Conservation (phyloP, 2,329 filamentous ascomycete species). For the Colletotrichum endophyticum region DNA sequence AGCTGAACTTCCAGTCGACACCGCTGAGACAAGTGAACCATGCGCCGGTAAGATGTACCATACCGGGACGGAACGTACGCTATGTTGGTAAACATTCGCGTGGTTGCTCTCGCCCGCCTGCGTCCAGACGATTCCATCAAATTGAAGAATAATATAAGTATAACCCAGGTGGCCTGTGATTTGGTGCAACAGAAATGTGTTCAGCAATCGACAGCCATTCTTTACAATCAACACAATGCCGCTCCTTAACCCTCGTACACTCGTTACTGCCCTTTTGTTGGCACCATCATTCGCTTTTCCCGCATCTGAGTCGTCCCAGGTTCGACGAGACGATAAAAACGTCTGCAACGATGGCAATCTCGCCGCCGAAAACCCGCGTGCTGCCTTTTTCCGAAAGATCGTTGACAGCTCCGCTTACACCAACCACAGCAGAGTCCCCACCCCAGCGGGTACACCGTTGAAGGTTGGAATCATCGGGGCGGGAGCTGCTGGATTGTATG, state of each 20-base stretch:
- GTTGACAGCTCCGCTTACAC: conserved; percentile 17
- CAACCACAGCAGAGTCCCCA: conserved; percentile 15
- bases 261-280: conserved; percentile 18
- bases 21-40: background rate
- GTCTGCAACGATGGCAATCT: conserved; percentile 21
- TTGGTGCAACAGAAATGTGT: background rate
- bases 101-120: background rate
- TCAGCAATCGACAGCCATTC: background rate
- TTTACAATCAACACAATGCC: background rate
- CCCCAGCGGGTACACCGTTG: conserved; percentile 14
- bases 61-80: background rate
- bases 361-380: conserved; percentile 21
- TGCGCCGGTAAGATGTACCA: background rate
- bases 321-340: background rate
- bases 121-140: background rate
- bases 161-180: background rate
- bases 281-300: conserved; percentile 18
- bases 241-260: background rate
- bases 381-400: conserved; percentile 22
- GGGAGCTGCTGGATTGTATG: conserved; percentile 38
- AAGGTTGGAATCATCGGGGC: conserved; percentile 40
- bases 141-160: background rate
- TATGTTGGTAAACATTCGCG: background rate
- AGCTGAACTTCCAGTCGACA: background rate
- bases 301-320: background rate